A percentile compares a stretch with the other conserved stretches of the same genome.
Conservation (phyloP, 2,329 filamentous ascomycete species). For the Beauveria medogensis region DNA sequence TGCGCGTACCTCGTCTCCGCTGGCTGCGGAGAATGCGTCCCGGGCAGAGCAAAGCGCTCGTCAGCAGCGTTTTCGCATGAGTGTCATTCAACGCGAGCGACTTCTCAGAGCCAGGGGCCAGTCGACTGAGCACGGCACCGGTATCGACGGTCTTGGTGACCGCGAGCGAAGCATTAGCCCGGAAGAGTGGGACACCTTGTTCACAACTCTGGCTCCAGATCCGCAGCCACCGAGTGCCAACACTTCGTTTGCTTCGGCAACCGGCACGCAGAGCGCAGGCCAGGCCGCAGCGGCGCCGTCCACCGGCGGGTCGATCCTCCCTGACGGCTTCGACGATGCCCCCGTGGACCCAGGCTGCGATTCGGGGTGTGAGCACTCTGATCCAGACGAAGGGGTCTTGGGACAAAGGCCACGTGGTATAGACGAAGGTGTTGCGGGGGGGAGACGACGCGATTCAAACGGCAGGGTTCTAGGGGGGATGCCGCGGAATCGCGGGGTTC, state of each 20-base stretch:
- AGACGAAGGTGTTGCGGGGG: too few relatives aligned
- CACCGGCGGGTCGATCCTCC: conserved; percentile 24
- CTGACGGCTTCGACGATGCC: conserved; percentile 28
- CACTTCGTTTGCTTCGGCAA: conserved; percentile 70
- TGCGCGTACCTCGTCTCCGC: not conserved
- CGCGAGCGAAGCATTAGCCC: conserved; percentile 76
- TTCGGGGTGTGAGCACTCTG: conserved; percentile 47
- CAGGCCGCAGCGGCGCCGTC: conserved; percentile 11
- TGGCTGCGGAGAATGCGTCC: not conserved
- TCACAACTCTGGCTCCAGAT: conserved; percentile 74
- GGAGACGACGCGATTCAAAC: too few relatives aligned
- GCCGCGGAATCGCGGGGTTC: too few relatives aligned
- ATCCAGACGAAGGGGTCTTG: conserved; percentile 38
- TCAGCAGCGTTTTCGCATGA: not conserved
- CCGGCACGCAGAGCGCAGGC: conserved; percentile 32
- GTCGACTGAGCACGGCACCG: conserved; percentile 5
- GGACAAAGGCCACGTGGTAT: too few relatives aligned
- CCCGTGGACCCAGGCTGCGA: conserved; percentile 38
- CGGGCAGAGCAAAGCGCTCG: not conserved
- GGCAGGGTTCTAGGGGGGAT: too few relatives aligned
- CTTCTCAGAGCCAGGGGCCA: conserved; percentile 3
- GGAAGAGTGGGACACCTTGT: conserved; percentile 72
- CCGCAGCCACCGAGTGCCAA: conserved; percentile 70
- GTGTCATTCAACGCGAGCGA: not conserved
- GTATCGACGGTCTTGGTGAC: conserved; percentile 70